Evolutionary conservation across 169 alveolate genomes (phyloP).

Genomic region (Besnoitia besnoiti): DNA sequence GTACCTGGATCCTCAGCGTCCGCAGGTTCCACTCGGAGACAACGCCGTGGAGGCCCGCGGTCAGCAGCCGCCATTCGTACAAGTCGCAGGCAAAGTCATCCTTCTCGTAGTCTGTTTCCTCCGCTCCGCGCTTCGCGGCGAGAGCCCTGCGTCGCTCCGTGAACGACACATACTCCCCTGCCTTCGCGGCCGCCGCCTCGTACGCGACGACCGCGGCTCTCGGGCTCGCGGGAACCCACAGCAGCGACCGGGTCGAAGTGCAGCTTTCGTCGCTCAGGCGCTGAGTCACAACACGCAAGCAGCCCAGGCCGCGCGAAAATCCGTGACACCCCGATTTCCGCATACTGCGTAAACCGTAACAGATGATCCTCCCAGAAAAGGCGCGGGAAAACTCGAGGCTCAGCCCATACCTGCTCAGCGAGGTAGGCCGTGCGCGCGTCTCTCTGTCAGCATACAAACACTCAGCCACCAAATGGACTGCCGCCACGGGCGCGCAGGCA

Average conservation of each 20-base stretch:
- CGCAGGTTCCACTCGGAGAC: constrained; percentile 63
- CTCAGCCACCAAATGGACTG: too few species aligned
- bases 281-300: too few species aligned
- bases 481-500: too few species aligned
- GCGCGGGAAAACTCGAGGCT: too few species aligned
- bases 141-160: neutral
- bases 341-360: too few species aligned
- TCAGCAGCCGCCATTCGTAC: constrained; percentile 57
- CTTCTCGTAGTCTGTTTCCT: neutral
- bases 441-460: too few species aligned
- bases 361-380: too few species aligned
- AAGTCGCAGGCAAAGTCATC: neutral
- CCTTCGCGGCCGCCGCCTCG: neutral
- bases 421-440: too few species aligned
- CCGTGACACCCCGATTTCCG: too few species aligned
- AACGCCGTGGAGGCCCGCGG: constrained; percentile 66
- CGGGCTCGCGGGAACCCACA: constrained; percentile 59
- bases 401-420: too few species aligned
- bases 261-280: constrained; percentile 54
- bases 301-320: too few species aligned
- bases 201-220: constrained; percentile 30
- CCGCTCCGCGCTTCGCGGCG: neutral
- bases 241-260: constrained; percentile 53
- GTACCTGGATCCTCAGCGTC: constrained; percentile 45
- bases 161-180: neutral